Base-by-base conservation (phyloP, 306 rosid species). In the Coriaria nepalensis region DNA sequence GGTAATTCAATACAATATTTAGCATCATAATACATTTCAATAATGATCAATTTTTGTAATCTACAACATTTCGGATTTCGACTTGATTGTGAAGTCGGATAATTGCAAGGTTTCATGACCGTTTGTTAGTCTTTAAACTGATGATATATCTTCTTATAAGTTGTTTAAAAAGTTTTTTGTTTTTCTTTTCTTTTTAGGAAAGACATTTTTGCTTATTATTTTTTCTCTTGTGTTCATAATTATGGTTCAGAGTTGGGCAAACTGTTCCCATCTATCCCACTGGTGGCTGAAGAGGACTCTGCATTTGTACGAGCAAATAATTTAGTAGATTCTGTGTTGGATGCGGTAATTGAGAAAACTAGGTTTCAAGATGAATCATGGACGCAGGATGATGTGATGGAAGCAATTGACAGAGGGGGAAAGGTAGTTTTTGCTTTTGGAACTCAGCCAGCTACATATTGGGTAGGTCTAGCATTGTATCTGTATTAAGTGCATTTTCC, bases 201-300 rank as follows among this genome's bases (percentile, higher is more conserved):
- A 8, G 35, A 29, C 48, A 20, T 41, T 33, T 40, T 49, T 10
- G 10, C 49, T 52, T 35, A 52, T 20, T 53, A 5, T 10, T 60
- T 63, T 49, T 13, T 43, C 54, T 56, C 35, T 37, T 59, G 43
- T 54, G 47, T 62, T 39, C 47, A 43, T 59, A 52, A 40, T 68
- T 64, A 45, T 69, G 55, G 47, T 47, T 53, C 77, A 88, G 97
- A 90, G 73, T 68, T 84, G 50, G 73, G 77, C 39, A 77, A 72
- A 62, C 58, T 72, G 67, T 90, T 84, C 75, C 97, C 97, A 56
- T 64, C 74, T 54, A 81, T 84, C 49, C 97, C 94, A 2, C 60
- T 84, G 69, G 97, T 90, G 68, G 95, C 97, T 6, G 95, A 90
- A 70, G 97, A 84, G 75, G 97, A 90, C 62, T 90, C 94, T 36